Base-by-base conservation (phyloP, 106 monocot species). In the Gastrodia elata region DNA sequence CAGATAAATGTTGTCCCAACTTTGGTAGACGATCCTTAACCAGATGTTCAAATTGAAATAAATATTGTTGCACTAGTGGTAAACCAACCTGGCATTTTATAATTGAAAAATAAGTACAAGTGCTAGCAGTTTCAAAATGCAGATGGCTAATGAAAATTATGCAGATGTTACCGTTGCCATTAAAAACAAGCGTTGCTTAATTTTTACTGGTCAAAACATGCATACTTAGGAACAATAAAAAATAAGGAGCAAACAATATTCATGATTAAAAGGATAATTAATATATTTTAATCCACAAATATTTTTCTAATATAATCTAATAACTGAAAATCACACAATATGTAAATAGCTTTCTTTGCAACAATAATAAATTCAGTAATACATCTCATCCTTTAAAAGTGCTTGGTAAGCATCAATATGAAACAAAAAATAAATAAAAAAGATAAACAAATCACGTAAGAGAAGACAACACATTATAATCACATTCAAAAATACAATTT, bases 11-110 rank as follows among this genome's bases (percentile, higher is more conserved):
- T n/a, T 89, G 76, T 40, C 98, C 98, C 79, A 98, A 81, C 78
- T 82, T 88, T 38, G 93, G 98, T 46, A 98, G 68, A 71, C 81
- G 74, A 56, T 91, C 98, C 61, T 88, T 88, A 69, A 98, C 93
- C 74, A 98, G 74, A 61, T 87, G 88, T 76, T 98, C 98, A 80
- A 98, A 93, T 74, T 91, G 93, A 76, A 73, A 93, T 44, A 98
- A 79, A 75, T 93, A 98, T 61, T 93, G 88, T 38, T 98, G 93
- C 39, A 98, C 93, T 79, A 98, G 91, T 22, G 98, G 98, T 70
- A 98, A 79, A 71, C 93, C 93, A 37, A 77, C 88, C 96, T 97
- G 78, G 42, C 10, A 40, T 40, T 22, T 32, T 24, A 26, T 40
- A 39, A 69, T 24, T 35, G 69, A 40, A 40, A 40, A 8, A 69